Percentiles rank a stretch among this genome's conserved stretches.
phyloP scores from a whole-genome alignment of 1,284 basidiomycete species.

The Ganoderma multipileum region DNA sequence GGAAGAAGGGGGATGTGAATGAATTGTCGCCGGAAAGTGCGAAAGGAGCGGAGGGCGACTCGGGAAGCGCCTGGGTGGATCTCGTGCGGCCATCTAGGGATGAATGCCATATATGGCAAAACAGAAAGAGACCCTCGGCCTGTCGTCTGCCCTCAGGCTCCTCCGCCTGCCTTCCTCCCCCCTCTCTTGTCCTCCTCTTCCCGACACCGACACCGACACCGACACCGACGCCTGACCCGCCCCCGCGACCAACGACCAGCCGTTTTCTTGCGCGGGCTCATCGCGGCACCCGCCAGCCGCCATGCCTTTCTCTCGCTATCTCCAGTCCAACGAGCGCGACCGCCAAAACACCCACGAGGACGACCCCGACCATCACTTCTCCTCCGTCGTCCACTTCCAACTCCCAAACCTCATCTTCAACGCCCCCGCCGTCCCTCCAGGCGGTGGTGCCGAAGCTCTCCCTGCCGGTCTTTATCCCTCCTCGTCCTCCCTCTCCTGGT shows the following conservation, averaged over 20 bases:
- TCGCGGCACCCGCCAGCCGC: neutral
- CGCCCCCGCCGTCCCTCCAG: conserved; percentile 64
- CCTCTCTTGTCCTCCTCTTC: neutral
- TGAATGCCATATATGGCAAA: conserved; percentile 17
- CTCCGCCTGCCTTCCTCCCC: conserved; percentile 11
- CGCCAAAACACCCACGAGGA: conserved; percentile 19
- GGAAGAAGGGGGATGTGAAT: neutral
- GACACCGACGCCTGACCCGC: conserved; percentile 1
- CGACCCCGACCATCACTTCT: conserved; percentile 33
- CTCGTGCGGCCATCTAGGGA: neutral
- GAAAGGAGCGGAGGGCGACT: conserved; percentile 19
- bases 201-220: neutral
- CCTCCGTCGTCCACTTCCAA: conserved; percentile 59
- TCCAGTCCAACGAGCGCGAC: conserved; percentile 25
- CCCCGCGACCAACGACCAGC: neutral
- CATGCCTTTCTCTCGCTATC: conserved; percentile 32
- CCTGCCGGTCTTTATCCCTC: conserved; percentile 52
- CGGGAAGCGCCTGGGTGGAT: conserved; percentile 4
- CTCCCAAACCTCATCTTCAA: conserved; percentile 69
- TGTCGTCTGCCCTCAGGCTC: conserved; percentile 3
- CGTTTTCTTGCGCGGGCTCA: neutral
- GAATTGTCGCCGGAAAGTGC: conserved; percentile 14
- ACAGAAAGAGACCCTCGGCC: conserved; percentile 18
- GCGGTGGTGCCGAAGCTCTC: conserved; percentile 76
- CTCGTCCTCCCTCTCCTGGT: conserved; percentile 42